A percentile compares a stretch with the other conserved stretches of the same genome.
These are phyloP conservation scores for Xylaria hypoxylon DNA, from an alignment of 2,329 filamentous ascomycete species.

Conservation along the genomic window DNA sequence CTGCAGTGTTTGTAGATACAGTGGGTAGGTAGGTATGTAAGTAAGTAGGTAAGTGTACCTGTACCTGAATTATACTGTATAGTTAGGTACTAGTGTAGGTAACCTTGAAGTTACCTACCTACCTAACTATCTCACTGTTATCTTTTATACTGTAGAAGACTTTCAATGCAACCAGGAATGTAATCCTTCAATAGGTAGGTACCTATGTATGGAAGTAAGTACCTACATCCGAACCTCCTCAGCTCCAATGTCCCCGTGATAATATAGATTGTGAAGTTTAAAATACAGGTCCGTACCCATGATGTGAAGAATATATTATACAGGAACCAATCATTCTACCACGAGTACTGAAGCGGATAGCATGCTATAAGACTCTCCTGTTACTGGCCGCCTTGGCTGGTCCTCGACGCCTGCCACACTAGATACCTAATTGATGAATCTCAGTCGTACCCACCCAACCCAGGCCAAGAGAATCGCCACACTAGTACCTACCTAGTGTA, in stretches of 20 bases:
- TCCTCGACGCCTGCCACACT: background rate
- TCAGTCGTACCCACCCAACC: conserved; percentile 3
- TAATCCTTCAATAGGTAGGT: too few relatives aligned
- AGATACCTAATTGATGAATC: background rate
- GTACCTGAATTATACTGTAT: background rate
- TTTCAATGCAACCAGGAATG: too few relatives aligned
- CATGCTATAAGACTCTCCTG: conserved; percentile 23
- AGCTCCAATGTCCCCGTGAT: too few relatives aligned
- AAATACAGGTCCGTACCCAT: too few relatives aligned
- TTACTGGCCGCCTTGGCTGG: conserved; percentile 22
- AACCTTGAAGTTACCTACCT: too few relatives aligned
- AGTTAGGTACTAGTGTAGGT: too few relatives aligned
- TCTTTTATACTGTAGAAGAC: too few relatives aligned
- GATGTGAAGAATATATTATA: background rate
- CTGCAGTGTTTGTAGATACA: background rate
- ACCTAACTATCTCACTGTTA: too few relatives aligned
- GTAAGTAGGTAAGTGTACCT: background rate
- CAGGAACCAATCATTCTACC: conserved; percentile 40
- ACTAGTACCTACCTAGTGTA: background rate
- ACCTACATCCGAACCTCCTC: too few relatives aligned
- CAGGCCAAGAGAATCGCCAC: conserved; percentile 1
- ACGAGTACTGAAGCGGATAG: conserved; percentile 31
- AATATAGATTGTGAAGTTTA: too few relatives aligned
- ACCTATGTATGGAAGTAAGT: too few relatives aligned
- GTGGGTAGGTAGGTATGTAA: too few relatives aligned